Evolutionary conservation across 129 eudicot genomes (phyloP).

Genomic region (Tagetes erecta): DNA sequence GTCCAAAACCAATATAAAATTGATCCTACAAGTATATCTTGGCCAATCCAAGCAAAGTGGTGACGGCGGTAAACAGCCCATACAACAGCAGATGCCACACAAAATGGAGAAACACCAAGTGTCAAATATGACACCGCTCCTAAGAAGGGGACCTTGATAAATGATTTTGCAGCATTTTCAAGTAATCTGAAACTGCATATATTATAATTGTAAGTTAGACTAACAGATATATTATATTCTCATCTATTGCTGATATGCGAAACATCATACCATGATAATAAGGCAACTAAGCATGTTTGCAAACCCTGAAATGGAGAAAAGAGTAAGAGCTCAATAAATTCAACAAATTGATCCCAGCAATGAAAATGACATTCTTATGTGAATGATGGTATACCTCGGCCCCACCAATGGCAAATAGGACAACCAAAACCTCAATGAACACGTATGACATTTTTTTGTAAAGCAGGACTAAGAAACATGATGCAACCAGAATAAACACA

Average conservation of each 20-base stretch:
- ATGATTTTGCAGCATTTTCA: conserved; percentile 71
- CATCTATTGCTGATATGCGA: not conserved
- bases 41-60: conserved; percentile 95
- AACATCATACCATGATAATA: conserved; percentile 75
- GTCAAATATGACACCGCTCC: conserved; percentile 85
- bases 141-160: conserved; percentile 69
- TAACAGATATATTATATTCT: not conserved
- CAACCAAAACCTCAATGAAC: conserved; percentile 92
- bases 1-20: conserved; percentile 8
- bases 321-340: conserved; percentile 23
- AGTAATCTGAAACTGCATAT: conserved; percentile 75
- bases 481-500: conserved; percentile 82
- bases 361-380: not conserved
- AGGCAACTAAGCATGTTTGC: conserved; percentile 88
- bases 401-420: conserved; percentile 89
- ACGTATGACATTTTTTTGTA: conserved; percentile 81
- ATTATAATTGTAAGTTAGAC: conserved; percentile 28
- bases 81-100: conserved; percentile 66
- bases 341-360: conserved; percentile 14
- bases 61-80: conserved; percentile 83
- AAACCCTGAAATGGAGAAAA: conserved; percentile 59
- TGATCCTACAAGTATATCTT: conserved; percentile 91
- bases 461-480: conserved; percentile 92
- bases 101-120: conserved; percentile 81
- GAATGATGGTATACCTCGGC: conserved; percentile 60